phyloP scores from a whole-genome alignment of 805 yeast genomes.

The Nakazawaea wickerhamii region DNA sequence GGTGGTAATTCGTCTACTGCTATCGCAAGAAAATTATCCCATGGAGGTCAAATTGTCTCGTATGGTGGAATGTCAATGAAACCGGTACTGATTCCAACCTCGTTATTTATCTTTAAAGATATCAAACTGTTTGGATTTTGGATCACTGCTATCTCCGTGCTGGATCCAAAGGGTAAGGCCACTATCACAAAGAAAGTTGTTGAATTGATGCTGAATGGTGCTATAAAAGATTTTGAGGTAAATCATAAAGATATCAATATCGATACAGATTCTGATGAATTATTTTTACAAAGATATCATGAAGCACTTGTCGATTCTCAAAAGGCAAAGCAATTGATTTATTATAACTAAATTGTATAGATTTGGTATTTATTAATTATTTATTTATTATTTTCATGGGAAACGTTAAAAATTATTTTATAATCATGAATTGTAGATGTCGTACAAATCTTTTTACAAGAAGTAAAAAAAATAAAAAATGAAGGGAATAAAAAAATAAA shows the following conservation, averaged over 20 bases:
- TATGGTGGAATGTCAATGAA: constrained; percentile 98
- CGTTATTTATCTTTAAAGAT: constrained; percentile 85
- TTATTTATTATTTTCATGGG: no score
- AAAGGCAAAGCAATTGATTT: constrained; percentile 38
- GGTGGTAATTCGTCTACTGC: constrained; percentile 86
- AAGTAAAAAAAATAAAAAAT: no score
- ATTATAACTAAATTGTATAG: constrained; percentile 1
- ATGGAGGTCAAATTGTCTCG: constrained; percentile 74
- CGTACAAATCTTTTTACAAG: no score
- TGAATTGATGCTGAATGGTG: constrained; percentile 52
- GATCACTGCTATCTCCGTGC: constrained; percentile 67
- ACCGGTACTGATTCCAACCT: constrained; percentile 89
- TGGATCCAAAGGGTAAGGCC: constrained; percentile 55
- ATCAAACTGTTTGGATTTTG: constrained; percentile 86
- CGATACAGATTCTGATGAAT: constrained; percentile 33
- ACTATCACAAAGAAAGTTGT: constrained; percentile 51
- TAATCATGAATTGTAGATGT: no score
- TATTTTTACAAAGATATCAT: constrained; percentile 36
- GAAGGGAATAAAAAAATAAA: no score
- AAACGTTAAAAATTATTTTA: no score
- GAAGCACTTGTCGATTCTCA: constrained; percentile 36
- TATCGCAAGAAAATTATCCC: constrained; percentile 74
- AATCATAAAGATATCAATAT: constrained; percentile 33
- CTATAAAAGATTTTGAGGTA: constrained; percentile 43
- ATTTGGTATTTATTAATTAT: no score